These are phyloP conservation scores for Globisporangium cylindrosporum DNA, from an alignment of 352 stramenopile species.

Conservation along the genomic window DNA sequence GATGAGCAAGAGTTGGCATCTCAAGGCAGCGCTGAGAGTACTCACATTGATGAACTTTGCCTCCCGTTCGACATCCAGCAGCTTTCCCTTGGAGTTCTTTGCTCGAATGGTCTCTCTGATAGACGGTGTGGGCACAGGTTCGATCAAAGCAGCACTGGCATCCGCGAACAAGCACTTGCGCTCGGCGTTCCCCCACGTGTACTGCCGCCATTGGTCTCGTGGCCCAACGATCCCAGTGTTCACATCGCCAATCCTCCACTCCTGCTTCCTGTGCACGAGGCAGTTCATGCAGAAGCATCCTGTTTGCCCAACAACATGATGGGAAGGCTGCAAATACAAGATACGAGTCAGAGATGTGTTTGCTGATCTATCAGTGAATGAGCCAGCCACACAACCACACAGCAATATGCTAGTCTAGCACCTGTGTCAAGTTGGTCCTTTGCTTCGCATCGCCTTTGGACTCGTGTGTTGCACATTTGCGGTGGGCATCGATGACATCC, in stretches of 20 bases:
- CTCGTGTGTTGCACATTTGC: constrained; percentile 6
- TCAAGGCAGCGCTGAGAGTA: not conserved
- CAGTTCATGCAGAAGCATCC: constrained; percentile 79
- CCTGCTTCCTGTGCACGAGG: constrained; percentile 63
- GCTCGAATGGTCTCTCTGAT: constrained; percentile 52
- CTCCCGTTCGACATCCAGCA: constrained; percentile 49
- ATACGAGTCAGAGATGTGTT: not conserved
- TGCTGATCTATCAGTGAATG: not conserved
- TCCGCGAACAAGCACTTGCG: constrained; percentile 37
- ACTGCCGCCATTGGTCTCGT: constrained; percentile 63
- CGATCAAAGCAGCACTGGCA: not conserved
- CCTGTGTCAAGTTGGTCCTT: constrained; percentile 11
- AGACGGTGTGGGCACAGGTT: constrained; percentile 35
- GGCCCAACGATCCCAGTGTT: constrained; percentile 62
- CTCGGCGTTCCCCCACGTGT: constrained; percentile 59
- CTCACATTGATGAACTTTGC: constrained; percentile 64
- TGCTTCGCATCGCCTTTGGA: constrained; percentile 10
- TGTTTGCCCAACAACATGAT: constrained; percentile 59
- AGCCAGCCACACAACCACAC: not conserved
- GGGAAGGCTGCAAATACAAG: constrained; percentile 23
- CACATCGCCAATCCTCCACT: constrained; percentile 74
- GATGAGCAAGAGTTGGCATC: not conserved
- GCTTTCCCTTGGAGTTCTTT: constrained; percentile 34
- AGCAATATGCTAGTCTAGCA: not conserved
- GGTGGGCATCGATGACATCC: constrained; percentile 42